These are phyloP conservation scores for Avena eriantha DNA, from an alignment of 176 grass and related monocot genomes.

Conservation along the genomic window DNA sequence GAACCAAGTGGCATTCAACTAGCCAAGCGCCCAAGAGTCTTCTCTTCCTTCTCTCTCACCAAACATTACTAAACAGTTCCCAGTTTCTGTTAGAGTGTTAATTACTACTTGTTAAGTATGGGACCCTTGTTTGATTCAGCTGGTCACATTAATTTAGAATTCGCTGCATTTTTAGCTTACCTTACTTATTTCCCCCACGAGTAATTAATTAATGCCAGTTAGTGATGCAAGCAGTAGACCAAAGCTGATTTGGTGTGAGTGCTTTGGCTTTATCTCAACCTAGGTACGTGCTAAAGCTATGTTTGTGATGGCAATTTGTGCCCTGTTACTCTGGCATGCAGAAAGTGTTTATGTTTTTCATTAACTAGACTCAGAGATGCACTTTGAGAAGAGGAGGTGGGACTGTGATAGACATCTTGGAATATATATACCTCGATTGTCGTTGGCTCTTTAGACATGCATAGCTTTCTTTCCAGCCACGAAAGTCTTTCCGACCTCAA, in stretches of 20 bases:
- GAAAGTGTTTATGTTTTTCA: too few relatives aligned
- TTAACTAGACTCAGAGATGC: too few relatives aligned
- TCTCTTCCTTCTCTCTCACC: neutral
- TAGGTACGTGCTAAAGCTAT: conserved; percentile 15
- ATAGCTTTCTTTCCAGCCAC: too few relatives aligned
- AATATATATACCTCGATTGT: too few relatives aligned
- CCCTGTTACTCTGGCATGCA: too few relatives aligned
- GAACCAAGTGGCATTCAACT: conserved; percentile 38
- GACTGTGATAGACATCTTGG: too few relatives aligned
- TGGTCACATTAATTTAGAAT: neutral
- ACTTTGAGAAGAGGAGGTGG: too few relatives aligned
- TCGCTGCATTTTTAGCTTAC: neutral
- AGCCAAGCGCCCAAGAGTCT: neutral
- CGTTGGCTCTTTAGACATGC: too few relatives aligned
- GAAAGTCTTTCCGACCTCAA: too few relatives aligned
- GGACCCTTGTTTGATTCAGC: neutral
- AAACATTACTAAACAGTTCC: neutral
- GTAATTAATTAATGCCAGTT: neutral
- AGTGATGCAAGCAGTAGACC: conserved; percentile 5
- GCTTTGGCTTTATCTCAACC: conserved; percentile 16
- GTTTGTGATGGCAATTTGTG: too few relatives aligned
- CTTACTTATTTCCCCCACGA: neutral
- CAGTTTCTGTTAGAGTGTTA: too few relatives aligned
- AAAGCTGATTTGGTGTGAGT: conserved; percentile 9
- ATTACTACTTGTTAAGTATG: too few relatives aligned